Evolutionary conservation across 176 grass and related monocot genomes (phyloP).

Genomic region (Juncus inflexus): DNA sequence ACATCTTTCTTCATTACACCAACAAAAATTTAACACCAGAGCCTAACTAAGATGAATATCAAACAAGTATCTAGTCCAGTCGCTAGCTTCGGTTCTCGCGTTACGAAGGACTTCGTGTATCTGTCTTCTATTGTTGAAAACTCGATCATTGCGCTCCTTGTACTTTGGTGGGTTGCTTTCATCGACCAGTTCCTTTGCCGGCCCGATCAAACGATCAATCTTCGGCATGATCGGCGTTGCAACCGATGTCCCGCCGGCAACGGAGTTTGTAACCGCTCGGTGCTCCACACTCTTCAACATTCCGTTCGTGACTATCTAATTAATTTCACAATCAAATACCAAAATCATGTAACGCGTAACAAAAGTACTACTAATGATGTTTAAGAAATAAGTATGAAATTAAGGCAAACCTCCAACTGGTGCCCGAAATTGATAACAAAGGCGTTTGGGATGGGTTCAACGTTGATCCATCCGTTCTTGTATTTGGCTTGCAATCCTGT

Average conservation of each 20-base stretch:
- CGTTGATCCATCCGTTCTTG: slow-evolving; percentile 21
- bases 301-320: slow-evolving; percentile 34
- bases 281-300: slow-evolving; percentile 39
- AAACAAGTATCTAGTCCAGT: no score
- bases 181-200: slow-evolving; percentile 13
- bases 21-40: no score
- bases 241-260: slow-evolving; percentile 16
- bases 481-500: slow-evolving; percentile 29
- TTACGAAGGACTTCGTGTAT: no score
- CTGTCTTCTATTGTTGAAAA: no score
- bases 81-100: no score
- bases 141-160: no score
- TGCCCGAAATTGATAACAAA: slow-evolving; percentile 38
- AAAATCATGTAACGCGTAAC: no score
- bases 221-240: slow-evolving; percentile 20
- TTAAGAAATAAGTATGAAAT: not conserved
- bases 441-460: slow-evolving; percentile 22
- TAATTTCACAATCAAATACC: slow-evolving; percentile 8
- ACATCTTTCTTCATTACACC: no score
- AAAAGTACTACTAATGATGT: no score
- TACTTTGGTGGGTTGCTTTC: slow-evolving; percentile 22
- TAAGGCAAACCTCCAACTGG: slow-evolving; percentile 31
- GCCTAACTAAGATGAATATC: no score
- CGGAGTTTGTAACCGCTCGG: slow-evolving; percentile 31
- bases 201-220: slow-evolving; percentile 30